Evolutionary conservation across 495 filamentous ascomycete genomes (phyloP), one percentile per base, ranked within the genome.

Genomic region (Neurospora sp.): DNA sequence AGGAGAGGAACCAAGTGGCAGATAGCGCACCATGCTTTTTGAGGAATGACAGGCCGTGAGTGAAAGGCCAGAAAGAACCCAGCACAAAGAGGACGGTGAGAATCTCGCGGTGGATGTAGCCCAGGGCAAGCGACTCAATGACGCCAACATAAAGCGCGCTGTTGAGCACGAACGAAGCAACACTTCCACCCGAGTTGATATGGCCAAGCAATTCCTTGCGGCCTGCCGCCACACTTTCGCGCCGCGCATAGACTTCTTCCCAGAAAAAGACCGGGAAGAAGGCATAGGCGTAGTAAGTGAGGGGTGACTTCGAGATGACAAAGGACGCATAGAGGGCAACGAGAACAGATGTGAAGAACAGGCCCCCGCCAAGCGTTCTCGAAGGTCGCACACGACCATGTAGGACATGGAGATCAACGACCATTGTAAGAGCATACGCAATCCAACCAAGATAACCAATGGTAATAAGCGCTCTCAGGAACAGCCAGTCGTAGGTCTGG

Each of bases 391-490:
- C 85, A 18, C 84, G 85, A 40, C 92, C 90, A 76, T 95, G 90
- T 16, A 99, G 82, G 42, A 99, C 93, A 79, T 97, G 93, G 59
- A 94, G 83, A 79, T 98, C 92, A 76, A 98, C 88, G 61, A 98
- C 94, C 2, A 93, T 97, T 4, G 94, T 96, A 69, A 97, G 84
- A 0, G 96, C 93, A 84, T 95, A 99, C 16, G 93, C 91, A 75
- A 99, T 97, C 95, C 95, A 99, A 31, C 96, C 96, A 35, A 98
- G 81, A 79, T 98, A 99, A 22, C 96, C 96, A n/a, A 90, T 79
- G 14, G 96, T 96, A 41, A 99, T 92, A 42, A 98, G 87, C n/a
- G 91, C 91, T 69, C 96, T 87, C 41, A 99, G 81, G 83, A 99
- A 98, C n/a, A 98, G 86, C 96, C 96, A 99, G 82, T 99, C 96